A percentile compares a stretch with the other conserved stretches of the same genome.
These are phyloP conservation scores for Leucocoprinus leucothites DNA, from an alignment of 768 basidiomycete species.

Conservation along the genomic window DNA sequence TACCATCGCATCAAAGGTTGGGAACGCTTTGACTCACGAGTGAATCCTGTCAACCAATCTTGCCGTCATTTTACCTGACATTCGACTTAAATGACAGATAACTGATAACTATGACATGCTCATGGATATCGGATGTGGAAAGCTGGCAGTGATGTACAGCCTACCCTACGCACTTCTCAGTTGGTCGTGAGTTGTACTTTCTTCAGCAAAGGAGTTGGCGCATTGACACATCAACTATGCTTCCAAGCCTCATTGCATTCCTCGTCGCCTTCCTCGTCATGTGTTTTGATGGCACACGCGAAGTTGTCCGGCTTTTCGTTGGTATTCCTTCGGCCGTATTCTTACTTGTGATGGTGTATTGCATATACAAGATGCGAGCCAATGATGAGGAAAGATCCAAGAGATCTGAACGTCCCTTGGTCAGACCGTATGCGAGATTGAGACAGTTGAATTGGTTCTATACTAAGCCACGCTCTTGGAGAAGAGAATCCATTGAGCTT, in stretches of 20 bases:
- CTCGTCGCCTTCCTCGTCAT: conserved; percentile 22
- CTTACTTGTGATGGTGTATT: conserved; percentile 20
- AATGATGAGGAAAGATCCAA: conserved; percentile 3
- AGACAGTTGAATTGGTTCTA: not conserved
- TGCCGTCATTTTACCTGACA: no score
- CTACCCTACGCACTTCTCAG: conserved; percentile 25
- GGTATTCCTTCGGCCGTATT: conserved; percentile 10
- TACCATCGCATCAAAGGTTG: conserved; percentile 37
- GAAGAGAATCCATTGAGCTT: not conserved
- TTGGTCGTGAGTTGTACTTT: conserved; percentile 21
- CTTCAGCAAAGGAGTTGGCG: not conserved
- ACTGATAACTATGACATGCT: conserved; percentile 2
- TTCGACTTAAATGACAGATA: not conserved
- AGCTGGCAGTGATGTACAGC: conserved; percentile 24
- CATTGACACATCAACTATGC: no score
- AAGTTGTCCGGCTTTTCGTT: conserved; percentile 16
- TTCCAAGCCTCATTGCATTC: conserved; percentile 22
- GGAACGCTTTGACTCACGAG: conserved; percentile 33
- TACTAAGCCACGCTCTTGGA: not conserved
- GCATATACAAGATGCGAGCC: conserved; percentile 20
- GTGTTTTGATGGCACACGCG: conserved; percentile 21
- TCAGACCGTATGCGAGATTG: not conserved
- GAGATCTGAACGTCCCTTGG: not conserved
- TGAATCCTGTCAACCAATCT: conserved; percentile 21
- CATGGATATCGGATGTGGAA: conserved; percentile 1